Conservation (phyloP, 345 rosid genomes). For the Firmiana major region DNA sequence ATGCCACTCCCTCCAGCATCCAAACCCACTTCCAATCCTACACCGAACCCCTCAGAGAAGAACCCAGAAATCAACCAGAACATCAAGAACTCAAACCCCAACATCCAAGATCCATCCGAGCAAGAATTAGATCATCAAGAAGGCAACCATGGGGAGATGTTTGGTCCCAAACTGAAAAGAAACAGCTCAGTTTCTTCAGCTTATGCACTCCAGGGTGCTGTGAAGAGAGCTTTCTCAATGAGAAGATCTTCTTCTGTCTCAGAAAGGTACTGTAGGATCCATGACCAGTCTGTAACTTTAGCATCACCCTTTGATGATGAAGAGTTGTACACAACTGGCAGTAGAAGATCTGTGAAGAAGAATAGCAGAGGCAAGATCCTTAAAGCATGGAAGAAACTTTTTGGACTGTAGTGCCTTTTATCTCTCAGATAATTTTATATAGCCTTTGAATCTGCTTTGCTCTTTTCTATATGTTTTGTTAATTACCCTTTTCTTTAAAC, state of each 20-base stretch:
- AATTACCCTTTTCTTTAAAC: too few relatives aligned
- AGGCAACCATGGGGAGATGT: slow-evolving; percentile 16
- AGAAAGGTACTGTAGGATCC: slow-evolving; percentile 76
- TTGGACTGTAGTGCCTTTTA: slow-evolving; percentile 41
- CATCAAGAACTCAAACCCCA: slow-evolving; percentile 9
- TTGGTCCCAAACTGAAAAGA: slow-evolving; percentile 39
- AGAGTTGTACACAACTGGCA: slow-evolving; percentile 19
- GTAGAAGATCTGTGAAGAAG: slow-evolving; percentile 30
- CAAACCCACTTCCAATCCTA: slow-evolving; percentile 1
- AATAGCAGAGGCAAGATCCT: slow-evolving; percentile 52
- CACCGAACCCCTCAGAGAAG: neutral
- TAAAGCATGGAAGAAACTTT: slow-evolving; percentile 71
- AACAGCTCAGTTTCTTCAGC: slow-evolving; percentile 55
- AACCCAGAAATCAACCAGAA: neutral
- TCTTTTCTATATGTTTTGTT: neutral
- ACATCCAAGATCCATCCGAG: slow-evolving; percentile 18
- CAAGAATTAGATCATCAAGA: slow-evolving; percentile 13
- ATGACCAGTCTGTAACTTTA: slow-evolving; percentile 54
- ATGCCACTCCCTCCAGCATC: slow-evolving; percentile 16
- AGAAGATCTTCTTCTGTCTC: slow-evolving; percentile 79
- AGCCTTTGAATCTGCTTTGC: neutral
- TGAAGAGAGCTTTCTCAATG: slow-evolving; percentile 64
- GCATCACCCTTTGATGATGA: slow-evolving; percentile 41
- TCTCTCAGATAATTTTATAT: neutral
- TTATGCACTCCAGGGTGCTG: slow-evolving; percentile 37